Evolutionary conservation across 2,329 filamentous ascomycete species (phyloP).

Genomic region (Pseudogymnoascus sp.): DNA sequence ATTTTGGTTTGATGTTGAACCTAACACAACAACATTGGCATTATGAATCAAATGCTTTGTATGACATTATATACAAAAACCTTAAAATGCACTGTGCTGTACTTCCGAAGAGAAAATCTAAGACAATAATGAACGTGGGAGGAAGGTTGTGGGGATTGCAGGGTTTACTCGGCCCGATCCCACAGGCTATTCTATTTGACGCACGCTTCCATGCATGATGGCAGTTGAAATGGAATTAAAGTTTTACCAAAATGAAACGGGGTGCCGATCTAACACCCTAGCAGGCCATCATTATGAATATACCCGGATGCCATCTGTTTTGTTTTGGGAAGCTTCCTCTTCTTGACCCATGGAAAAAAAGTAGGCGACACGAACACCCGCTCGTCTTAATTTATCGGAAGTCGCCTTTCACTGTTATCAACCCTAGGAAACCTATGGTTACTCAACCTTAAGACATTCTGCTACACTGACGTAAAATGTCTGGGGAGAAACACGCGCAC

Average conservation of each 20-base stretch:
- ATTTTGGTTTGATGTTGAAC: neutral
- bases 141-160: neutral
- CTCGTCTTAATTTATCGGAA: neutral
- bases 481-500: too few relatives aligned
- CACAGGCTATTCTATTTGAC: neutral
- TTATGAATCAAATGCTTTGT: neutral
- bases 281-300: neutral
- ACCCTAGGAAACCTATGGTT: neutral
- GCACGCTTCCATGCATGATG: neutral
- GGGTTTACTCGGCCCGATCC: slow-evolving; percentile 1
- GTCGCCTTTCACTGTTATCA: neutral
- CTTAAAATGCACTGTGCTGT: neutral
- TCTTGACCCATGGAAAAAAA: neutral
- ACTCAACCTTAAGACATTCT: neutral
- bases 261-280: neutral
- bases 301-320: neutral
- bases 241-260: neutral
- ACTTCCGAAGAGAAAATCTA: neutral
- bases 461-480: neutral
- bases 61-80: neutral
- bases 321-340: neutral
- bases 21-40: neutral
- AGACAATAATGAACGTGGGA: neutral
- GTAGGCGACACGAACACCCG: neutral
- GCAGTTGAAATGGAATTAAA: neutral